These are phyloP conservation scores for Lepidium africanum DNA, from an alignment of 345 rosid species.

Conservation along the genomic window DNA sequence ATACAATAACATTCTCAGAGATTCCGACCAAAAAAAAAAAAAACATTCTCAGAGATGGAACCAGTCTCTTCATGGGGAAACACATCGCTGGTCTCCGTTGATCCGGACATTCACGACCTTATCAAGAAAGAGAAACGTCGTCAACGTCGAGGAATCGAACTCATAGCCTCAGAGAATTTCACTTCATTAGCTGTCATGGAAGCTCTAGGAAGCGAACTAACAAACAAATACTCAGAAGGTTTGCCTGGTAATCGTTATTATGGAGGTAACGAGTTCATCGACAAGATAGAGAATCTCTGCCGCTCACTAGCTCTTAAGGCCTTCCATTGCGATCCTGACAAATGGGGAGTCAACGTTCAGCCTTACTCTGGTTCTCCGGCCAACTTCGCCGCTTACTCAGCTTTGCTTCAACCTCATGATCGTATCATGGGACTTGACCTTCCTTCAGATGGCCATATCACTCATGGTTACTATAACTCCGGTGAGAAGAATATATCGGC, in stretches of 20 bases:
- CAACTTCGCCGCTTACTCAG: conserved; percentile 94
- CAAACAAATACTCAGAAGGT: conserved; percentile 97
- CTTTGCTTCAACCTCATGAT: conserved; percentile 88
- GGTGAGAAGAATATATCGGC: conserved; percentile 96
- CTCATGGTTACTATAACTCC: conserved; percentile 88
- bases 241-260: conserved; percentile 96
- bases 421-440: conserved; percentile 94
- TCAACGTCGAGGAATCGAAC: conserved; percentile 90
- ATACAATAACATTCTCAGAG: too few species aligned
- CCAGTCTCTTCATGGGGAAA: conserved; percentile 76
- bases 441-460: conserved; percentile 89
- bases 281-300: conserved; percentile 91
- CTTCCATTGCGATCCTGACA: conserved; percentile 51
- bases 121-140: conserved; percentile 97
- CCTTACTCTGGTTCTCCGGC: conserved; percentile 98
- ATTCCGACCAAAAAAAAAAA: too few species aligned
- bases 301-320: conserved; percentile 73
- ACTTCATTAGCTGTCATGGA: conserved; percentile 93
- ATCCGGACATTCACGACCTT: conserved; percentile 78
- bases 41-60: conserved; percentile 40
- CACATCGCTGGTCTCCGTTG: conserved; percentile 45
- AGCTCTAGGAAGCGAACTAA: conserved; percentile 92
- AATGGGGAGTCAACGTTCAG: conserved; percentile 97
- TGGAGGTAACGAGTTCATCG: conserved; percentile 93
- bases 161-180: conserved; percentile 89